phyloP scores from a whole-genome alignment of 202 grass and related monocot species.

The Sporobolus alterniflorus region DNA sequence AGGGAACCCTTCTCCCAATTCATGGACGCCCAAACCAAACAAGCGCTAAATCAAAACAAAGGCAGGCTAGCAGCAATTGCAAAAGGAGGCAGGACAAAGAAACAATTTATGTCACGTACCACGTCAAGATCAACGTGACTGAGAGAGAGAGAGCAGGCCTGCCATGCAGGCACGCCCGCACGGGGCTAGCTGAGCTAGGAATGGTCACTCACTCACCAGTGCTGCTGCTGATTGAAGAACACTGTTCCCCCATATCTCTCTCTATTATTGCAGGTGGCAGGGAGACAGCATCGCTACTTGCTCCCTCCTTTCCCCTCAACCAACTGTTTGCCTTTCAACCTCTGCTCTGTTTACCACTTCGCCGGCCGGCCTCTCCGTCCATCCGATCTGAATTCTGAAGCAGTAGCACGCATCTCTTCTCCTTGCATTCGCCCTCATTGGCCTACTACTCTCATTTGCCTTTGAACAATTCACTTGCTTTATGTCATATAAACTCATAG shows the following conservation, averaged over 20 bases:
- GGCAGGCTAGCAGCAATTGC: not conserved
- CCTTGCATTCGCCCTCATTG: too few species aligned
- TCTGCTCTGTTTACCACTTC: not conserved
- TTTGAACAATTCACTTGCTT: too few species aligned
- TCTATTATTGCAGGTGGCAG: not conserved
- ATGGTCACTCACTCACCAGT: not conserved
- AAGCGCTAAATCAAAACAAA: not conserved
- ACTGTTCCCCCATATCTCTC: not conserved
- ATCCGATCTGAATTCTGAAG: too few species aligned
- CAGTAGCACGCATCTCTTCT: too few species aligned
- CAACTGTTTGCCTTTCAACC: not conserved
- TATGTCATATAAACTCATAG: too few species aligned
- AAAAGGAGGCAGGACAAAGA: not conserved
- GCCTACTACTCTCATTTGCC: too few species aligned
- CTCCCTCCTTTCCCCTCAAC: not conserved
- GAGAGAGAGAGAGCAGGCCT: not conserved
- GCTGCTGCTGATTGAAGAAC: not conserved
- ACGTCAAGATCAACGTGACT: not conserved
- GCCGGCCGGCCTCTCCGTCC: not conserved
- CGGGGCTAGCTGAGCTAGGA: not conserved
- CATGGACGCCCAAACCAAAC: too few species aligned
- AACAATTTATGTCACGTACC: not conserved
- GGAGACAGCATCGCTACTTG: not conserved
- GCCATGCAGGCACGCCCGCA: not conserved
- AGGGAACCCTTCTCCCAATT: too few species aligned